Conservation (phyloP, 2,329 filamentous ascomycete species). For the Periconia sp. region DNA sequence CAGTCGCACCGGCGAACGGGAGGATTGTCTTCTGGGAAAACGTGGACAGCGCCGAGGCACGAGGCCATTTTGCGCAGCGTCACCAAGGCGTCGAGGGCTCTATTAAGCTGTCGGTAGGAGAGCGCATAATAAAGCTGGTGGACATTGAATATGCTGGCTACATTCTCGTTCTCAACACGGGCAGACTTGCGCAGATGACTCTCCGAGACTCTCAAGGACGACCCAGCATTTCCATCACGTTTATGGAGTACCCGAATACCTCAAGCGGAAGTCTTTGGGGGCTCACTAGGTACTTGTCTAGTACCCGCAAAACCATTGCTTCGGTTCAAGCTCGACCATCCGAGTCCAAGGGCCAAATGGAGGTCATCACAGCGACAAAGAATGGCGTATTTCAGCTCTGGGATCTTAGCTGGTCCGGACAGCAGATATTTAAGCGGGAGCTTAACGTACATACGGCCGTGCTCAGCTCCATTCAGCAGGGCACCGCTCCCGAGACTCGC, state of each 20-base stretch:
- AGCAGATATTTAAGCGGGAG: slow-evolving; percentile 73
- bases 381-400: slow-evolving; percentile 80
- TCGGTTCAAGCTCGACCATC: slow-evolving; percentile 76
- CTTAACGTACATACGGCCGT: slow-evolving; percentile 70
- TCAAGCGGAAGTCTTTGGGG: slow-evolving; percentile 76
- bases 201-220: slow-evolving; percentile 86
- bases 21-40: slow-evolving; percentile 95
- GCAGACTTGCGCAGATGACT: slow-evolving; percentile 82
- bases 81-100: slow-evolving; percentile 75
- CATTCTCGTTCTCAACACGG: slow-evolving; percentile 80
- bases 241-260: slow-evolving; percentile 62
- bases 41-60: slow-evolving; percentile 81
- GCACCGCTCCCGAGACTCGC: slow-evolving; percentile 51
- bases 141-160: slow-evolving; percentile 88
- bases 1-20: slow-evolving; percentile 81
- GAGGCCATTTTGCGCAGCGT: slow-evolving; percentile 81
- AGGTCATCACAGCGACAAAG: slow-evolving; percentile 76
- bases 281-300: slow-evolving; percentile 73
- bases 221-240: slow-evolving; percentile 75
- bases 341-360: slow-evolving; percentile 76
- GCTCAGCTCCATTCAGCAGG: slow-evolving; percentile 60
- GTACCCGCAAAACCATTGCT: slow-evolving; percentile 74
- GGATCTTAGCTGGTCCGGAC: slow-evolving; percentile 86
- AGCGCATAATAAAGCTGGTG: slow-evolving; percentile 74
- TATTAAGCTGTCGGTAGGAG: slow-evolving; percentile 76